A percentile compares a stretch with the other conserved stretches of the same genome.
Conservation (phyloP, 495 filamentous ascomycete species). For the Clohesyomyces aquaticus region DNA sequence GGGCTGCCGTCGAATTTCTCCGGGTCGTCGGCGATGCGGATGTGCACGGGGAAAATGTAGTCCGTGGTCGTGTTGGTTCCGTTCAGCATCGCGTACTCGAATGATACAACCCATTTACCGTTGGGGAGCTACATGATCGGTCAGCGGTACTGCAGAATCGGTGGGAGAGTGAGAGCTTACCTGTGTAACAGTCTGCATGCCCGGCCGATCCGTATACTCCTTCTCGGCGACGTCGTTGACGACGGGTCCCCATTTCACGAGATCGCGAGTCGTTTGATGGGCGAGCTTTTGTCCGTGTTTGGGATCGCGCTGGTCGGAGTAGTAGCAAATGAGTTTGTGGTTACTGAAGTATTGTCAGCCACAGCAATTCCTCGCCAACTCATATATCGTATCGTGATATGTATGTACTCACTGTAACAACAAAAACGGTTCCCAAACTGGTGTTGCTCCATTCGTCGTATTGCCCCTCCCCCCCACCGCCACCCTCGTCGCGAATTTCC, state of each 20-base stretch:
- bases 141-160: not conserved
- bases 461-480: constrained; percentile 62
- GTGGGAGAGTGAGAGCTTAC: constrained; percentile 1
- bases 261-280: constrained; percentile 62
- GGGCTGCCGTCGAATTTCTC: constrained; percentile 53
- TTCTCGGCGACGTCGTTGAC: constrained; percentile 63
- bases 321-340: constrained; percentile 61
- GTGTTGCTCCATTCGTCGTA: constrained; percentile 63
- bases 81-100: constrained; percentile 58
- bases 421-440: constrained; percentile 73
- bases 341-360: not conserved
- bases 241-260: constrained; percentile 57
- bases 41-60: constrained; percentile 61
- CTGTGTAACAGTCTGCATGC: constrained; percentile 62
- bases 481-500: constrained; percentile 66
- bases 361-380: constrained; percentile 39
- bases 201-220: constrained; percentile 62
- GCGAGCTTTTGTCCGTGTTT: constrained; percentile 63
- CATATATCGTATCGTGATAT: not conserved
- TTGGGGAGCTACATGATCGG: constrained; percentile 55
- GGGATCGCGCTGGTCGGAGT: constrained; percentile 68
- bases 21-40: constrained; percentile 56
- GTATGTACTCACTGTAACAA: constrained; percentile 45
- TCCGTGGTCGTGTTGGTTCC: constrained; percentile 41
- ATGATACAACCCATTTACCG: constrained; percentile 62